These are phyloP conservation scores for Scenedesmus sp. DNA, from an alignment of 163 green algal species.

Conservation along the genomic window DNA sequence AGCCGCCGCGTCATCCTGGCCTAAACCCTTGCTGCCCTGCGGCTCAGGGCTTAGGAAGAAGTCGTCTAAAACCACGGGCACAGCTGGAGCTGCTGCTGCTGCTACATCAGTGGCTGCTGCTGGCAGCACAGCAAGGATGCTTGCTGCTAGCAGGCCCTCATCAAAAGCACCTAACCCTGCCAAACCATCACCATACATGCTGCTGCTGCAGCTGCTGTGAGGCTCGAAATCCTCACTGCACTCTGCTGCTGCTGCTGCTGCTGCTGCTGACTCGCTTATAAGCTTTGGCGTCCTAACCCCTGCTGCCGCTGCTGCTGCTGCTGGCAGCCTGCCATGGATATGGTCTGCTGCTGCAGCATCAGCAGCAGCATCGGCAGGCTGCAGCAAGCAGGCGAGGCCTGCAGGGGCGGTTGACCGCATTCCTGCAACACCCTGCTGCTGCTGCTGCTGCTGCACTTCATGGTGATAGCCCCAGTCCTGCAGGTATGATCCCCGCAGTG, in stretches of 20 bases:
- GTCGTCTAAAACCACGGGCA: slow-evolving; percentile 47
- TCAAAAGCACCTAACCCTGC: neutral
- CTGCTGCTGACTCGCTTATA: neutral
- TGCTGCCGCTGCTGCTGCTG: slow-evolving; percentile 35
- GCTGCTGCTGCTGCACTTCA: neutral
- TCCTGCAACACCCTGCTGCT: neutral
- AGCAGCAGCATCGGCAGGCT: neutral
- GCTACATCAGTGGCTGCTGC: neutral
- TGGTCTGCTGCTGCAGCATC: neutral
- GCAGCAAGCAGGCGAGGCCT: neutral
- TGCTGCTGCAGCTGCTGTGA: slow-evolving; percentile 44
- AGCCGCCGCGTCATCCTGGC: neutral
- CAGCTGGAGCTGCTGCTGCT: neutral
- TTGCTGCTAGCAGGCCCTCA: slow-evolving; percentile 34
- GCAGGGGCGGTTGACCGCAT: neutral
- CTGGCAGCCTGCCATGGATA: neutral
- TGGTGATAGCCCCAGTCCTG: neutral
- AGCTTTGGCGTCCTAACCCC: neutral
- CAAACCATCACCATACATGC: slow-evolving; percentile 1
- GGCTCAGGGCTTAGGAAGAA: slow-evolving; percentile 38
- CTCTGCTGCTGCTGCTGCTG: slow-evolving; percentile 23
- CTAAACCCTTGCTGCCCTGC: neutral
- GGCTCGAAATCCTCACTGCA: neutral
- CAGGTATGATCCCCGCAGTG: neutral
- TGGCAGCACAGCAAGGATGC: slow-evolving; percentile 39